Base-by-base conservation (phyloP, 345 rosid genomes). In the Murraya koenigii region DNA sequence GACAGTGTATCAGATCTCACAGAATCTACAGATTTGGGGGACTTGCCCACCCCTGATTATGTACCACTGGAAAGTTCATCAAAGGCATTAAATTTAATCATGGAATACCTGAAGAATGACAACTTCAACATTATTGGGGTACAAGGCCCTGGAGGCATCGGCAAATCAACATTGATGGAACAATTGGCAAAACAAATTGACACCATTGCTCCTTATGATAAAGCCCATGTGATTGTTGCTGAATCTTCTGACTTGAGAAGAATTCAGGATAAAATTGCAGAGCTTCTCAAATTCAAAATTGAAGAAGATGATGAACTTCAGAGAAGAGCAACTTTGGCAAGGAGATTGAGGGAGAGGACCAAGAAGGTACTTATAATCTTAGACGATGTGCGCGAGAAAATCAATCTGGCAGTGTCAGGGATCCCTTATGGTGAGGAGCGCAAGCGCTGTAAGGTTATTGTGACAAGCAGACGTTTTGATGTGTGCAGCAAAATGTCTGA, bases 291-390 rank as follows among this genome's bases (percentile, higher is more conserved):
- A 10, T 11, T 78, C 4, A 5, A 71, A 20, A 30, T 78, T 23
- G 67, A 78, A 4, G 87, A 73, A 58, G 49, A 70, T 10, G 30
- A 17, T 36, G 77, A 14, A 14, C 4, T 1, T 2, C 80, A 17
- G 22, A 75, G 85, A 58, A 82, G 81, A n/a, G 20, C 41, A 13
- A 66, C 72, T 44, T 56, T 82, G n/a, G 13, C 54, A 3, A 15
- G 2, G 7, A 32, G 75, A 44, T 22, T 84, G 69, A 77, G 20
- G 62, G 47, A 13, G 10, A 71, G 66, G 61, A 52, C 56, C 6
- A 33, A 70, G 62, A 83, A 60, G 22, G 14, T 79, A n/a, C 80
- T 87, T 32, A 65, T 87, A 17, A 79, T 87, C 49, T 55, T 87
- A 7, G 88, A 87, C 47, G 69, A 83, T 59, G 23, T 87, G 1